Evolutionary conservation across 805 yeast genomes (phyloP).

Genomic region (Candida suzukii): DNA sequence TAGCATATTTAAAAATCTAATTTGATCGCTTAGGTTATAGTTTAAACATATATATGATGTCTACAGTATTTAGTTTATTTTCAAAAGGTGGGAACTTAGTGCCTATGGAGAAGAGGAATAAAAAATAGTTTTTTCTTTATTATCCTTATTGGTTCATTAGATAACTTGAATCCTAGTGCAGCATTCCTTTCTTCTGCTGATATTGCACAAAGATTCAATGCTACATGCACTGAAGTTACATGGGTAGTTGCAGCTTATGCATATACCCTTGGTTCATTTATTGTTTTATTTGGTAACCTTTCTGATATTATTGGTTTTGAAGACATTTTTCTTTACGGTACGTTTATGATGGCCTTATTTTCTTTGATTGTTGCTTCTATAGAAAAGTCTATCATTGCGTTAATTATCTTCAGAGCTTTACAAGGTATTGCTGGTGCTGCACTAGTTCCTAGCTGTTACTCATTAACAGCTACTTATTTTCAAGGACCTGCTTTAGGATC

Average conservation of each 20-base stretch:
- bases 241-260: constrained; percentile 41
- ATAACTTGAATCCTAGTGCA: constrained; percentile 20
- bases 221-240: constrained; percentile 25
- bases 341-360: constrained; percentile 11
- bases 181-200: constrained; percentile 14
- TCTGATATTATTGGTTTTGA: constrained; percentile 36
- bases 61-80: neutral
- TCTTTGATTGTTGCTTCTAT: constrained; percentile 30
- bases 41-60: neutral
- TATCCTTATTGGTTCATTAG: constrained; percentile 7
- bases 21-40: too few relatives aligned
- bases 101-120: constrained; percentile 8
- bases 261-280: constrained; percentile 36
- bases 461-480: constrained; percentile 16
- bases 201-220: constrained; percentile 30
- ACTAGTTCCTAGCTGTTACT: constrained; percentile 26
- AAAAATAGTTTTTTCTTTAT: neutral
- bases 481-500: constrained; percentile 8
- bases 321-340: constrained; percentile 17
- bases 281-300: constrained; percentile 33
- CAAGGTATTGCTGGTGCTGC: constrained; percentile 39
- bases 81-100: constrained; percentile 1
- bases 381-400: constrained; percentile 23
- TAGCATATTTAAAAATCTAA: too few relatives aligned
- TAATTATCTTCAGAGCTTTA: constrained; percentile 36